These are phyloP conservation scores for Fusarium oligoseptatum DNA, from an alignment of 2,329 filamentous ascomycete species.

Conservation along the genomic window DNA sequence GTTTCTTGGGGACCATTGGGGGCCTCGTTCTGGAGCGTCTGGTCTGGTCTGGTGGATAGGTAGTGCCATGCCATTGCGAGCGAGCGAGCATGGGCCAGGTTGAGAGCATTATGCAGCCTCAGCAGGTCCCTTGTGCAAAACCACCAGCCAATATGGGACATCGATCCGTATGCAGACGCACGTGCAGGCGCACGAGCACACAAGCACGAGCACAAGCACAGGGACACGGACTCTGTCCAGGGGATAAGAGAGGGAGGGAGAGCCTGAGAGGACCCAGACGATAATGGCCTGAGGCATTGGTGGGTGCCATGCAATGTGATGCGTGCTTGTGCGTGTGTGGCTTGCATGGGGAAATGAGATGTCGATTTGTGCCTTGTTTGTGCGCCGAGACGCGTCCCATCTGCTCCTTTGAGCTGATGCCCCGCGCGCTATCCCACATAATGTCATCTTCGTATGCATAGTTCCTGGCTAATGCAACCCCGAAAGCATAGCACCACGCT, in stretches of 20 bases:
- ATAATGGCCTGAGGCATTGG: constrained; percentile 16
- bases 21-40: constrained; percentile 19
- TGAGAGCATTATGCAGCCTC: constrained; percentile 34
- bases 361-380: constrained; percentile 45
- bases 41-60: background rate
- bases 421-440: constrained; percentile 33
- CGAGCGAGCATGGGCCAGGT: constrained; percentile 24
- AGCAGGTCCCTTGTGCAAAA: constrained; percentile 19
- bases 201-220: constrained; percentile 27
- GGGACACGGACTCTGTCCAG: constrained; percentile 17
- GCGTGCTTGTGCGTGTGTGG: constrained; percentile 41
- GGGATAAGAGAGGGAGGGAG: background rate
- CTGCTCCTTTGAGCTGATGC: constrained; percentile 25
- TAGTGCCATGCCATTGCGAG: constrained; percentile 20
- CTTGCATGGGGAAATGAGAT: constrained; percentile 47
- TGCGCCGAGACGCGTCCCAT: constrained; percentile 28
- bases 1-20: constrained; percentile 6
- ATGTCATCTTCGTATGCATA: constrained; percentile 28
- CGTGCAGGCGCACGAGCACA: constrained; percentile 30
- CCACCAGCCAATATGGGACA: constrained; percentile 3
- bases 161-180: constrained; percentile 11
- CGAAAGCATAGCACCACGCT: constrained; percentile 39
- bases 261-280: background rate
- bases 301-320: constrained; percentile 20
- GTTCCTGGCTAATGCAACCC: constrained; percentile 50